Evolutionary conservation across 2,329 filamentous ascomycete genomes (phyloP).

Genomic region (Aspergillus tamarii): DNA sequence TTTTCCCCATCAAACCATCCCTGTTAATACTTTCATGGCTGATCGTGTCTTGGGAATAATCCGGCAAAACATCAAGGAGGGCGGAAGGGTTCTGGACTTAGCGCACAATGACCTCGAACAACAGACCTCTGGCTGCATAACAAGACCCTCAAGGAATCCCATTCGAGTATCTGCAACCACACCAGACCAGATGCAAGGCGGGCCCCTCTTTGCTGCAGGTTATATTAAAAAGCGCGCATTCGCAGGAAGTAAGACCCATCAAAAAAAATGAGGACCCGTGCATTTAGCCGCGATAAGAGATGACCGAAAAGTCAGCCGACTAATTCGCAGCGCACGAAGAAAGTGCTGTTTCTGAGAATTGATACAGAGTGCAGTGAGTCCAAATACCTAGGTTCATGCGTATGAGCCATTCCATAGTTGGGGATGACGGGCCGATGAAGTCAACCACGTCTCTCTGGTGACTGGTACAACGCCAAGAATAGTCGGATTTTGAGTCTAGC

Average conservation of each 20-base stretch:
- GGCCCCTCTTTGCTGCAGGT: neutral
- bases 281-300: slow-evolving; percentile 1
- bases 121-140: no score
- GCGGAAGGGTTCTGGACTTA: neutral
- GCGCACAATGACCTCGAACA: neutral
- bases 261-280: neutral
- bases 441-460: slow-evolving; percentile 1
- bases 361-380: neutral
- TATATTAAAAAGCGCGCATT: neutral
- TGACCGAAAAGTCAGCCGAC: no score
- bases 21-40: no score
- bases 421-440: neutral
- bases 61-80: neutral
- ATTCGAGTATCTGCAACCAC: neutral
- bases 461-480: neutral
- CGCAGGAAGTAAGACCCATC: neutral
- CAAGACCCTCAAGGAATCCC: neutral
- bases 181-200: neutral
- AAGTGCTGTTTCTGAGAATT: neutral
- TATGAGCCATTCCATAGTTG: neutral
- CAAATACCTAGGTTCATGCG: neutral
- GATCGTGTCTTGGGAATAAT: neutral
- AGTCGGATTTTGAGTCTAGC: neutral
- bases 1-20: neutral
- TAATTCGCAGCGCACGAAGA: neutral